These are phyloP conservation scores for Lecanicillium sp. DNA, from an alignment of 2,329 filamentous ascomycete species.

Conservation along the genomic window DNA sequence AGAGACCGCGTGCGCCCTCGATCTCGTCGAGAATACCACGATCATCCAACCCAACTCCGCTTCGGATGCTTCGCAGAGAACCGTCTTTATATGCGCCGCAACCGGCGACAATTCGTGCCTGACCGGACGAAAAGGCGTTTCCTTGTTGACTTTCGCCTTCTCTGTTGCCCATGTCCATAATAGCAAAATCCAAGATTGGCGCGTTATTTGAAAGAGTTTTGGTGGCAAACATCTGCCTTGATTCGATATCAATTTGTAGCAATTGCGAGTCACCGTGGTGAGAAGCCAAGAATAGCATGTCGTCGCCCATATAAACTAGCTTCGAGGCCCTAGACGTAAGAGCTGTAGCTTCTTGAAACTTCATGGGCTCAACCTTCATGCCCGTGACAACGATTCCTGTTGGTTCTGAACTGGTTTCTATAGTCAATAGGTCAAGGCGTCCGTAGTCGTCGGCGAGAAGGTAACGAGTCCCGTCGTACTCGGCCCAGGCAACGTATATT, in stretches of 20 bases:
- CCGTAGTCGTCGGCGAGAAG: conserved; percentile 92
- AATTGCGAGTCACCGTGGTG: conserved; percentile 91
- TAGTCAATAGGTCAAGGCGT: conserved; percentile 72
- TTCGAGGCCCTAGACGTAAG: conserved; percentile 66
- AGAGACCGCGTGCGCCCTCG: conserved; percentile 63
- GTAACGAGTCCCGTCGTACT: conserved; percentile 72
- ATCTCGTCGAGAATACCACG: conserved; percentile 75
- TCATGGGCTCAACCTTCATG: conserved; percentile 54
- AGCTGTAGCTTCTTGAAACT: conserved; percentile 17
- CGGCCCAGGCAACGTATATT: conserved; percentile 87
- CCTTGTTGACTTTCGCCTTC: conserved; percentile 65
- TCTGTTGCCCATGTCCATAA: conserved; percentile 92
- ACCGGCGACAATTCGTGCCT: conserved; percentile 86
- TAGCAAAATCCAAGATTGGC: conserved; percentile 84
- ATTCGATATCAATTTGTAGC: conserved; percentile 44
- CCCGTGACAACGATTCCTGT: conserved; percentile 58
- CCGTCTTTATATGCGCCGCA: conserved; percentile 88
- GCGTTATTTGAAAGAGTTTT: conserved; percentile 72
- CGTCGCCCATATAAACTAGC: conserved; percentile 67
- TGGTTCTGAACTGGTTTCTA: conserved; percentile 59
- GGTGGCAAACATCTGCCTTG: conserved; percentile 49
- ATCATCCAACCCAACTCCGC: conserved; percentile 87
- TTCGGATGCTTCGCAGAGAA: conserved; percentile 80
- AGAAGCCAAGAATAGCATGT: conserved; percentile 77
- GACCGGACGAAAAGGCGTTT: conserved; percentile 89